Base-by-base conservation (phyloP, 169 alveolate species). In the Plasmodium chabaudi region DNA sequence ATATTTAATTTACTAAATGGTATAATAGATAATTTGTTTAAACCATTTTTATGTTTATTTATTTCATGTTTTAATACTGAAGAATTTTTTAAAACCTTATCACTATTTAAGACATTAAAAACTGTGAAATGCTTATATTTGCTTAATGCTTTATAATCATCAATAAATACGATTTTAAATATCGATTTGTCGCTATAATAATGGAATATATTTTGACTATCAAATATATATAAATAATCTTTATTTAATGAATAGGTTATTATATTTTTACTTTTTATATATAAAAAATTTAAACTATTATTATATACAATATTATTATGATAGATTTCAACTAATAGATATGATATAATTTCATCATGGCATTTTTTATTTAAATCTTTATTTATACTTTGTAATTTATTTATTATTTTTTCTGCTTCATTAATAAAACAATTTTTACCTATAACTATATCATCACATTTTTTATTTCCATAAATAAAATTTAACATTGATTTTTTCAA, bases 1-100 rank as follows among this genome's bases (percentile, higher is more conserved):
- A 82, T 82, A 34, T 67, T 65, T 72, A 82, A 15, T 72, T 68
- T 82, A 23, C 90, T 82, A 49, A 82, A 82, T 9, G 90, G 90
- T 27, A 82, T 82, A 21, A 82, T 82, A 2, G 82, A 71, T 15
- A 82, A 39, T n/a, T 82, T 82, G 13, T 69, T 82, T 9, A 82
- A 49, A 0, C 90, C 90, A 67, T 69, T 69, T 44, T 82, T 82
- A 55, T 68, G 84, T 49, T 68, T 65, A 82, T 69, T 57, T 34
- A 82, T 65, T 55, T 65, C 90, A 47, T 67, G 6, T 17, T 82
- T 82, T 46, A 82, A 61, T 7, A 65, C 21, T 1, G 84, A 56
- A 0, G 84, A 68, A 27, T 49, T 69, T 3, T 82, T 69, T 46
- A 82, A 15, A 46, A 67, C 69, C 56, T 69, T 63, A 47, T 77